Evolutionary conservation across 148 eudicot species (phyloP), one percentile per base, ranked within the genome.

Genomic region (Cornus kousa): DNA sequence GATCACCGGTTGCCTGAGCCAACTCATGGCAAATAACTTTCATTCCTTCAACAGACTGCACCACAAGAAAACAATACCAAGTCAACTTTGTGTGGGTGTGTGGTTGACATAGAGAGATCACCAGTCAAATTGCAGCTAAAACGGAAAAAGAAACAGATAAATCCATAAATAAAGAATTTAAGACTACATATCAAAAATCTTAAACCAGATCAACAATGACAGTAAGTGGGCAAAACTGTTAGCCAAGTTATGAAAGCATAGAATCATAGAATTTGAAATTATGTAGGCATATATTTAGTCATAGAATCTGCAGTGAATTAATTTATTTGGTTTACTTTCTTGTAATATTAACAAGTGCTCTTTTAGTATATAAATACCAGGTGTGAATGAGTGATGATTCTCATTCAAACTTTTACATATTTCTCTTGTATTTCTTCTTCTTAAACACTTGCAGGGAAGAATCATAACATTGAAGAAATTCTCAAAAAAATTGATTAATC

Each of bases 11-110:
- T 65, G 91, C 94, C 79, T 87, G 96, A 23, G 90, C 84, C 86
- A 96, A 86, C 80, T 92, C 95, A 78, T 93, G 92, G 89, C 99
- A 96, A 70, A 96, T 90, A 84, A 94, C 88, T 82, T 96, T 96
- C 99, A 96, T 96, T 76, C 99, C 99, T 90, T 94, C 99, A 67
- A 94, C 98, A 83, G 99, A 92, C 99, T 96, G 86, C 86, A 89
- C 40, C 68, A 60, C 9, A 77, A 33, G 57, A 81, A 24, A 53
- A 23, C 7, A 67, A 19, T 59, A 13, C 11, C 68, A 72, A 65
- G 43, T 22, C 35, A 46, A 23, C 5, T 17, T 43, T 35, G 37
- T 35, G 37, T 35, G 37, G 3, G 37, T 35, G 37, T 28, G 31
- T 3, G 48, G 9, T 16, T n/a, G 20, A n/a, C 0, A 35, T 16